phyloP scores from a whole-genome alignment of 352 stramenopile genomes.

The Plasmopara viticola region DNA sequence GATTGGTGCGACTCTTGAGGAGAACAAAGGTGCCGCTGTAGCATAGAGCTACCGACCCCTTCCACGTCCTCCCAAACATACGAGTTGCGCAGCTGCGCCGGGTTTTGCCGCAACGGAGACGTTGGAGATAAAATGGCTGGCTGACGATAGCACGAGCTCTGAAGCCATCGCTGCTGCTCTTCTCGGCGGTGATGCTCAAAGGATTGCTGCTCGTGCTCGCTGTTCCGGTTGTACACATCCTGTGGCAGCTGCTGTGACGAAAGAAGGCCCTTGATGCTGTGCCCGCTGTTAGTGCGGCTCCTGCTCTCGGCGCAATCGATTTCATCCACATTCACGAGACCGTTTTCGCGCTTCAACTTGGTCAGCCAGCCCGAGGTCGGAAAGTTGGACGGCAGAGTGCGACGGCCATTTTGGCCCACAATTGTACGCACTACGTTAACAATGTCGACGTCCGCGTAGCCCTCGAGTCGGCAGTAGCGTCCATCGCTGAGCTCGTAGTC shows the following conservation, averaged over 20 bases:
- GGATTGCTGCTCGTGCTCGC: conserved; percentile 15
- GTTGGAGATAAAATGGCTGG: conserved; percentile 10
- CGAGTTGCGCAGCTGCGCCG: conserved; percentile 2
- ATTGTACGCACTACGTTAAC: conserved; percentile 56
- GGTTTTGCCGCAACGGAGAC: conserved; percentile 9
- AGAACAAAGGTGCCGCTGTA: conserved; percentile 9
- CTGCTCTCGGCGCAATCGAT: conserved; percentile 6
- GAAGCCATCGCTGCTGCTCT: conserved; percentile 9
- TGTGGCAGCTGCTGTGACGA: conserved; percentile 13
- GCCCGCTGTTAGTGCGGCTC: conserved; percentile 8
- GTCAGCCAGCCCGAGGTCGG: conserved; percentile 41
- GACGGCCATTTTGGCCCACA: conserved; percentile 33
- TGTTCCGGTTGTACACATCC: conserved; percentile 7
- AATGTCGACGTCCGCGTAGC: conserved; percentile 44
- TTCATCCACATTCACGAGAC: conserved; percentile 26
- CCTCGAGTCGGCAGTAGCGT: conserved; percentile 22
- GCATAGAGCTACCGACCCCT: not conserved
- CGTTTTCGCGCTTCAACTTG: conserved; percentile 51
- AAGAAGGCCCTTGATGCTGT: conserved; percentile 1
- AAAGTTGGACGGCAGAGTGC: conserved; percentile 39
- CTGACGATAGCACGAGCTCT: conserved; percentile 22
- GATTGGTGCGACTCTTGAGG: conserved; percentile 3
- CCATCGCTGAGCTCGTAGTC: conserved; percentile 14
- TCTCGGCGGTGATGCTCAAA: conserved; percentile 10
- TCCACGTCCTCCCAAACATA: conserved; percentile 18